Base-by-base conservation (phyloP, 2,329 filamentous ascomycete genomes). In the Colletotrichum siamense region DNA sequence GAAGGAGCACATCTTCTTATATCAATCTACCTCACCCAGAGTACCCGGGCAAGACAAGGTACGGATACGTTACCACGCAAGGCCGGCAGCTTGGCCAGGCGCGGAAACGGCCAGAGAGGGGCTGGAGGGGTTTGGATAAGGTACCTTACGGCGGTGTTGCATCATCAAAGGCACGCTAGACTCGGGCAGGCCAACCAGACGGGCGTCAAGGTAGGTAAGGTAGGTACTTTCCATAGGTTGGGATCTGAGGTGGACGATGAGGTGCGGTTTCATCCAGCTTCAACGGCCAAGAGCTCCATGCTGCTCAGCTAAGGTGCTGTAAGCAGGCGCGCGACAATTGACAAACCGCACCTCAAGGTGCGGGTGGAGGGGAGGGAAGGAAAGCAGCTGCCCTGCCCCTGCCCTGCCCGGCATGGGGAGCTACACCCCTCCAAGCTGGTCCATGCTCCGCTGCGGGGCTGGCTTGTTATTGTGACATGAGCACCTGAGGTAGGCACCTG, bases 1-100 rank as follows among this genome's bases (percentile, higher is more conserved):
- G 55, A 32, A 68, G 26, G 57, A 16, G 15, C 24, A 15, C 67
- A 59, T 64, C 36, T 36, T 59, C 73, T 75, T 76, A 73, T 76
- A 76, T 72, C 69, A 30, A 24, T 28, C 10, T 49, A 49, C 39
- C 2, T 8, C 9, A 8, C 24, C 57, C 12, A 30, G 16, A 2
- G 24, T 26, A 18, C 16, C 16, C 16, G 9, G 39, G 24, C n/a
- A 57, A 57, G 52, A 24, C 36, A 18, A 49, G 39, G 39, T 49
- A 49, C 39, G 39, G 39, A 49, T n/a, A 49, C 39, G 39, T 49
- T 49, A 49, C 39, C 39, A 49, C 39, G 39, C 18, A 49, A 49
- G 39, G 39, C 39, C 39, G 39, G 39, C 44, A 52, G 12, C 44
- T 52, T 59, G 55, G 18, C 55, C 55, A 59, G 22, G 55, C 55